Evolutionary conservation across 1,139 yeast species (phyloP).

Genomic region (Citeromyces hawaiiensis): DNA sequence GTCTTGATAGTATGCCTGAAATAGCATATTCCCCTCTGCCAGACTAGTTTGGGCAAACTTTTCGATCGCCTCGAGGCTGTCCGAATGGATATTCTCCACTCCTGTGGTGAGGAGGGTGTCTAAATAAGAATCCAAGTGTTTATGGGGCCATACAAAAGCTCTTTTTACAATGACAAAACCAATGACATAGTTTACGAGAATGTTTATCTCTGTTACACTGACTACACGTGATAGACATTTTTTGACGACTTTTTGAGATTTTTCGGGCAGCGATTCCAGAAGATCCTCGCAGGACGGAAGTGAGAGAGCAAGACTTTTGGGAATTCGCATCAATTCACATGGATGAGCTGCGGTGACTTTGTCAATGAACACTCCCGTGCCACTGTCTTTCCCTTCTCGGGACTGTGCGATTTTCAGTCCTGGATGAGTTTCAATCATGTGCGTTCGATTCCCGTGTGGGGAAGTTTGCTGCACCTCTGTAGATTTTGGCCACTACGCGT

Average conservation of each 20-base stretch:
- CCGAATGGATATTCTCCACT: conserved; percentile 12
- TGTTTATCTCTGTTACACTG: background rate
- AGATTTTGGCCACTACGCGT: too few species aligned
- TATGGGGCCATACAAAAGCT: background rate
- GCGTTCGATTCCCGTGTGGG: background rate
- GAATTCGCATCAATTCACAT: background rate
- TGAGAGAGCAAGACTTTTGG: background rate
- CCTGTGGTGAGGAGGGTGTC: conserved; percentile 11
- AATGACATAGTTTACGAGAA: background rate
- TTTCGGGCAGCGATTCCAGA: background rate
- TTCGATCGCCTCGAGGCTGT: conserved; percentile 14
- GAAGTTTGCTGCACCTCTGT: too few species aligned
- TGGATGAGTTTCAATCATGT: background rate
- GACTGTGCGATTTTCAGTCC: background rate
- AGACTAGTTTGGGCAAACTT: conserved; percentile 11
- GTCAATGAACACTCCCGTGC: background rate
- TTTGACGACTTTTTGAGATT: background rate
- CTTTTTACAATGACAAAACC: background rate
- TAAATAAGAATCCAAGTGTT: conserved; percentile 13
- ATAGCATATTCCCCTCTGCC: conserved; percentile 11
- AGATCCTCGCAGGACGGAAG: background rate
- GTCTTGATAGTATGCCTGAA: conserved; percentile 5
- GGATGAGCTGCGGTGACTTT: background rate
- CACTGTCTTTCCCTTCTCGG: background rate
- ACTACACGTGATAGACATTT: background rate